Evolutionary conservation across 2,329 filamentous ascomycete genomes (phyloP), one percentile per base, ranked within the genome.

Genomic region (Paracoccidioides brasiliensis): DNA sequence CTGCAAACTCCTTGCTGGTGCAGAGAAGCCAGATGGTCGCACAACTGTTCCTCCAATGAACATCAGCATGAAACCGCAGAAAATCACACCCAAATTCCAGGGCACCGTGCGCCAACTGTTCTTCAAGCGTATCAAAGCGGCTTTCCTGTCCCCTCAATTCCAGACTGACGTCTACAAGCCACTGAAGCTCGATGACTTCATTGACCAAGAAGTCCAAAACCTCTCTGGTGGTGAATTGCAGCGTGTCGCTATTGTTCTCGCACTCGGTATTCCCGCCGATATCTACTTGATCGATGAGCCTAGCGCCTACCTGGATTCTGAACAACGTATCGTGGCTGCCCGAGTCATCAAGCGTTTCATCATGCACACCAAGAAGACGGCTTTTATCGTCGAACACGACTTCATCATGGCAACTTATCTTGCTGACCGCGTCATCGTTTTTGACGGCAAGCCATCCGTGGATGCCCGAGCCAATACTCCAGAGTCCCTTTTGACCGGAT

Each of bases 281-380:
- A 96, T 98, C 68, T 98, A 98, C 73, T 80, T 98, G 61, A 98
- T 98, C 67, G 93, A 98, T 69, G 93, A 98, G 76, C 93, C 93
- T 49, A 93, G 87, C 63, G 90, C 90, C 60, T 98, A 98, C 74
- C 86, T 98, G 57, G 93, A 98, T 72, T 97, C 93, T 52, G 93
- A 98, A 76, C 93, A 98, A 76, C 91, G 93, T 86, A 95, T 98
- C 69, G 85, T 98, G 65, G 91, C 90, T 59, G 86, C 91, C 48
- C 86, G 90, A 69, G 94, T 98, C 70, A 98, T 98, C 78, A 98
- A 98, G 80, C 86, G 93, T 63, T 98, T 95, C 80, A 98, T 98
- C 74, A 98, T 98, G 93, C 91, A 98, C 78, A 85, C 90, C 66
- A 97, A 97, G 84, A 97, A 97, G 83, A 98, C 93, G 0, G 93